Evolutionary conservation across 208 protist genomes (phyloP).

Genomic region (Crithidia bombi): DNA sequence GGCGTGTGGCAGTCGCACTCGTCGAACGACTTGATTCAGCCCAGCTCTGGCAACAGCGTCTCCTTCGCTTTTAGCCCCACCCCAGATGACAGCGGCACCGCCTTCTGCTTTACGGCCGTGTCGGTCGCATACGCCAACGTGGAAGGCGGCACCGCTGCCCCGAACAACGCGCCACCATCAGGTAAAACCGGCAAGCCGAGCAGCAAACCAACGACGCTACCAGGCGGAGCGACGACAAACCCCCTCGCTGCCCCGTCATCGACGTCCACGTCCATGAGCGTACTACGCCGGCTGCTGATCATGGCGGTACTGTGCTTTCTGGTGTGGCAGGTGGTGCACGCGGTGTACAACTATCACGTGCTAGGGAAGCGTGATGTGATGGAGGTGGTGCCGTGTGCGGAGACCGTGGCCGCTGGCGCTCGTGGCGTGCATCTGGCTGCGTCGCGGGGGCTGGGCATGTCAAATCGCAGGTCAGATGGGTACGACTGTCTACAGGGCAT

Average conservation of each 20-base stretch:
- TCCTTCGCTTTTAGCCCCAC: constrained; percentile 25
- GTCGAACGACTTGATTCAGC: constrained; percentile 28
- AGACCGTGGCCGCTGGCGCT: constrained; percentile 37
- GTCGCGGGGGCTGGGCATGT: constrained; percentile 11
- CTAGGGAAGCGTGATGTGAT: constrained; percentile 66
- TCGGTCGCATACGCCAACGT: constrained; percentile 24
- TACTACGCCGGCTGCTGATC: constrained; percentile 28
- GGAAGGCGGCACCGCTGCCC: neutral
- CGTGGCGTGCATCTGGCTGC: constrained; percentile 27
- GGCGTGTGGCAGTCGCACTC: constrained; percentile 18
- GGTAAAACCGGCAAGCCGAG: neutral
- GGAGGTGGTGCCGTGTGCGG: constrained; percentile 72
- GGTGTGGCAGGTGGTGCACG: constrained; percentile 49
- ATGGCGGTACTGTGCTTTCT: constrained; percentile 41
- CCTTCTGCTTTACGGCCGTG: constrained; percentile 27
- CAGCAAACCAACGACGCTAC: neutral
- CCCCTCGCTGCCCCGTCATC: neutral
- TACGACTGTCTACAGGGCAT: constrained; percentile 28
- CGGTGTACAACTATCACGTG: constrained; percentile 66
- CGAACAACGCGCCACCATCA: neutral
- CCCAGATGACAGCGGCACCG: neutral
- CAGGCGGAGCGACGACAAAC: neutral
- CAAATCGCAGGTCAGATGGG: constrained; percentile 12
- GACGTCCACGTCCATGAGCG: constrained; percentile 15
- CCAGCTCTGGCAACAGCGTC: constrained; percentile 17